Base-by-base conservation (phyloP, 306 rosid genomes). In the Dryas drummondii region DNA sequence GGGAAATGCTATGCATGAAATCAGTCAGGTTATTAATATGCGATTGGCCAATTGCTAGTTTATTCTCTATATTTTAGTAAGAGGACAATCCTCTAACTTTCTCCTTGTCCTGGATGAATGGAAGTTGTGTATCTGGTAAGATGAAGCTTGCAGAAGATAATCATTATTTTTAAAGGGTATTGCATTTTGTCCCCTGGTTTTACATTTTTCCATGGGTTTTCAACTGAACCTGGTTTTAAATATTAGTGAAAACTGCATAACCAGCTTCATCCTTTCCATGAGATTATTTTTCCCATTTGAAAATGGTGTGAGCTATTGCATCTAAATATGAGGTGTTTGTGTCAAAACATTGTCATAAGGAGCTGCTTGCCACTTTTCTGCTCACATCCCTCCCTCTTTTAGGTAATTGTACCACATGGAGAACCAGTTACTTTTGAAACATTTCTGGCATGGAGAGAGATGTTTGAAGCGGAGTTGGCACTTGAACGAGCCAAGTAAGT, bases 401-500 rank as follows among this genome's bases (percentile, higher is more conserved):
- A 92, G 99, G 52, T 92, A 81, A 85, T 96, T 71, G 41, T 96
- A 77, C 99, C 99, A 22, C 99, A 96, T 64, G 99, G 99, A 79
- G 98, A 96, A 80, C 91, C 96, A 15, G 99, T 96, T 78, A 96
- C 98, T 5, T 71, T 90, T 57, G 99, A 92, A 46, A 90, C 93
- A 64, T 96, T 96, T 90, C 76, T 89, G 89, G 92, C 93, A 60
- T 96, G 99, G 99, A 89, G 99, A 82, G 99, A 96, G 69, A 90
- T 93, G 84, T 96, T 89, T 85, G 99, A 96, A 90, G 99, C 98
- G 56, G 99, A 96, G 73, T 85, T 92, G 74, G 99, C 99, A 73
- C 87, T 96, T 56, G 97, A 90, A 78, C 93, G 99, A 87, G 99
- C 99, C 89, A 96, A 96, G 99, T 96, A 90, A 87, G 97, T 70